Evolutionary conservation across 129 eudicot species (phyloP).

Genomic region (Logfia minima): DNA sequence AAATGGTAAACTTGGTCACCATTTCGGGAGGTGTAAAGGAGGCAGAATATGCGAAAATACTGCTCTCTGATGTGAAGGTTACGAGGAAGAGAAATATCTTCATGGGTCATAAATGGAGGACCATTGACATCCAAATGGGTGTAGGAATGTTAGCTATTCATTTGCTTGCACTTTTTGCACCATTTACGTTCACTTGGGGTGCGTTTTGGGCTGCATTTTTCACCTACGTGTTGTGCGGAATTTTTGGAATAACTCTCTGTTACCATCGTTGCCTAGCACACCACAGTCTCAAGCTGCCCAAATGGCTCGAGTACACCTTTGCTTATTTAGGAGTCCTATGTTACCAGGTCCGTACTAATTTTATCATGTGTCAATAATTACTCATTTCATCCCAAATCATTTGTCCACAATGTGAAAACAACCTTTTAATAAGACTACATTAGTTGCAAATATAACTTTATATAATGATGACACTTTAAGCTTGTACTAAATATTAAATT

Average conservation of each 20-base stretch:
- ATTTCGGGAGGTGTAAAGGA: neutral
- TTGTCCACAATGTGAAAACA: too few species aligned
- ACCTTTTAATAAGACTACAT: too few species aligned
- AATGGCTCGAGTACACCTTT: conserved; percentile 38
- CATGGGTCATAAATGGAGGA: conserved; percentile 31
- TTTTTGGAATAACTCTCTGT: conserved; percentile 8
- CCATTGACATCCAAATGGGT: neutral
- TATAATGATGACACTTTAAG: too few species aligned
- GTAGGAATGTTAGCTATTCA: conserved; percentile 6
- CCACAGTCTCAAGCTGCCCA: conserved; percentile 35
- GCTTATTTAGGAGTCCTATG: conserved; percentile 30
- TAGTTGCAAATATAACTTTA: too few species aligned
- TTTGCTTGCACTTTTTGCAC: conserved; percentile 28
- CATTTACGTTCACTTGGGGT: conserved; percentile 34
- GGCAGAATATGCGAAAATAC: neutral
- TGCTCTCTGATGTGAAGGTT: conserved; percentile 16
- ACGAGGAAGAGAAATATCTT: conserved; percentile 20
- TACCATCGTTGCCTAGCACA: conserved; percentile 34
- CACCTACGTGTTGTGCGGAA: neutral
- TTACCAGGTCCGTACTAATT: conserved; percentile 13
- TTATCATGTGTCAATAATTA: neutral
- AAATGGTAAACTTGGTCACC: too few species aligned
- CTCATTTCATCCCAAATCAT: too few species aligned
- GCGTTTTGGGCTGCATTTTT: conserved; percentile 13
- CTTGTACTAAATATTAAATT: too few species aligned